phyloP scores from a whole-genome alignment of 2,329 filamentous ascomycete species.

The Cladosporium sp. region DNA sequence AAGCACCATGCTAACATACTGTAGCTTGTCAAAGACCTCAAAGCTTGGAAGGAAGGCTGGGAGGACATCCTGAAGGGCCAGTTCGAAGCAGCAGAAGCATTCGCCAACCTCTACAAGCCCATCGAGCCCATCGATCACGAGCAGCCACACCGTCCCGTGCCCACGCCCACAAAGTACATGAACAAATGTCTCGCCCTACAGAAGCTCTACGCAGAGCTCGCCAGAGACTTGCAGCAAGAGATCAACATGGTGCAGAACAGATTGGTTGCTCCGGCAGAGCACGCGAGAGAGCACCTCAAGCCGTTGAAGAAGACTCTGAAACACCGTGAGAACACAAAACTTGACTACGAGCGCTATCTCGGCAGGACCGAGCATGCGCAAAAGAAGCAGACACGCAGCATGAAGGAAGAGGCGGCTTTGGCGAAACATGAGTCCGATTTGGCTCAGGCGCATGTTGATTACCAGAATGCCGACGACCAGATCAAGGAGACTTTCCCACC shows the following conservation, averaged over 20 bases:
- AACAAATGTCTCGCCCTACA: conserved; percentile 65
- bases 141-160: conserved; percentile 52
- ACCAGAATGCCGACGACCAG: conserved; percentile 72
- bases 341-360: conserved; percentile 79
- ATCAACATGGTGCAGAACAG: conserved; percentile 68
- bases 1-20: conserved; percentile 14
- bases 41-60: conserved; percentile 78
- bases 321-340: conserved; percentile 76
- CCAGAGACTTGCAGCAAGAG: conserved; percentile 69
- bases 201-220: conserved; percentile 68
- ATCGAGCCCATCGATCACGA: conserved; percentile 63
- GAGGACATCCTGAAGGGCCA: conserved; percentile 69
- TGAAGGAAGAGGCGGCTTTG: conserved; percentile 71
- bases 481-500: conserved; percentile 70
- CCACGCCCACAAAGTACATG: conserved; percentile 64
- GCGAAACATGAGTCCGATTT: conserved; percentile 72
- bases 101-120: conserved; percentile 73
- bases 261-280: conserved; percentile 68
- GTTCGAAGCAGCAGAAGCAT: conserved; percentile 64
- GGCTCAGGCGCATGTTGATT: conserved; percentile 64
- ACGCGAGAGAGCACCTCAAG: conserved; percentile 67
- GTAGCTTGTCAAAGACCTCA: conserved; percentile 73
- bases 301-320: conserved; percentile 81
- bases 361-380: conserved; percentile 67
- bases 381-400: conserved; percentile 68